Conservation (phyloP, 2,329 filamentous ascomycete genomes). For the Pestalotiopsis sp. region DNA sequence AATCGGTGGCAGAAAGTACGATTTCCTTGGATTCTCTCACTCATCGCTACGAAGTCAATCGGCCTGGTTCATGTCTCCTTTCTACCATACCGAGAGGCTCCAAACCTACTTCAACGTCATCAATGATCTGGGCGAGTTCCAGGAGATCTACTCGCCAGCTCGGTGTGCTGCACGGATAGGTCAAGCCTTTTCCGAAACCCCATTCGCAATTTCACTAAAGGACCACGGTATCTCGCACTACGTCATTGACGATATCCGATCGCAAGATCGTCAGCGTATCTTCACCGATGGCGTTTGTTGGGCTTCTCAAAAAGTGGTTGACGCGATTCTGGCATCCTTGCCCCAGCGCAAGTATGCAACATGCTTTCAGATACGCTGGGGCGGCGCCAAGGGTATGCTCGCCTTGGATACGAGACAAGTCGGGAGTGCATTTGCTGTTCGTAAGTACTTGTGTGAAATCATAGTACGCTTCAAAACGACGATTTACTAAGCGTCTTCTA, state of each 20-base stretch:
- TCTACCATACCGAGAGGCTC: slow-evolving; percentile 34
- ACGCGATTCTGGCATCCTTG: slow-evolving; percentile 60
- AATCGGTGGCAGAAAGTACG: slow-evolving; percentile 65
- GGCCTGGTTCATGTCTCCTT: slow-evolving; percentile 63
- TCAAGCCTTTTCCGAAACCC: slow-evolving; percentile 76
- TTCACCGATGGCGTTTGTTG: slow-evolving; percentile 84
- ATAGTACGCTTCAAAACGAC: neutral
- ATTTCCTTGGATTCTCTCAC: slow-evolving; percentile 78
- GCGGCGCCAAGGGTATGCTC: slow-evolving; percentile 78
- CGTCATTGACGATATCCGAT: slow-evolving; percentile 55
- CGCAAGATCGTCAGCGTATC: slow-evolving; percentile 48
- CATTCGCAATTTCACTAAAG: slow-evolving; percentile 58
- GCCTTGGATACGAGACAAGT: slow-evolving; percentile 64
- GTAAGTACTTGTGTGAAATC: slow-evolving; percentile 32
- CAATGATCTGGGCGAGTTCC: slow-evolving; percentile 52
- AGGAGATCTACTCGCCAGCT: slow-evolving; percentile 52
- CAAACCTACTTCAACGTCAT: slow-evolving; percentile 48
- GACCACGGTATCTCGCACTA: slow-evolving; percentile 35
- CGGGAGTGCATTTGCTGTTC: slow-evolving; percentile 63
- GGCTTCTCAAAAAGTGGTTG: slow-evolving; percentile 63
- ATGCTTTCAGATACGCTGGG: slow-evolving; percentile 74
- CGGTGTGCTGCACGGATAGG: slow-evolving; percentile 63
- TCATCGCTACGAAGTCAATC: slow-evolving; percentile 75
- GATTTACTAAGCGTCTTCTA: neutral
- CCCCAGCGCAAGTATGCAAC: slow-evolving; percentile 52